These are phyloP conservation scores for Globisporangium viniferum DNA, from an alignment of 352 stramenopile species.

Conservation along the genomic window DNA sequence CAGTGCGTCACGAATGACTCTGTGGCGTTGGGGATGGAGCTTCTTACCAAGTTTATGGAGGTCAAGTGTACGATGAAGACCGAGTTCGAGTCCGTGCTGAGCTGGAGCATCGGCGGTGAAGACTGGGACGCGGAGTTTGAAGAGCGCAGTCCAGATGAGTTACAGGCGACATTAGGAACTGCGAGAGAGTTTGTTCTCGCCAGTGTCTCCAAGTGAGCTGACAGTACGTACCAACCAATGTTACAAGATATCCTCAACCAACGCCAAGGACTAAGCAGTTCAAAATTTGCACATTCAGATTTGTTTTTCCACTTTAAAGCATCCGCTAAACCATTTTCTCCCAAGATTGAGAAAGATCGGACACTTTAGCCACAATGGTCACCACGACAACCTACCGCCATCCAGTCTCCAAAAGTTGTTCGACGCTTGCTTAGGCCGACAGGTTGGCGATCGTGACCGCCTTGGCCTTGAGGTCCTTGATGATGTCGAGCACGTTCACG, in stretches of 20 bases:
- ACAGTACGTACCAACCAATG: background rate
- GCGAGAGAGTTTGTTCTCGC: constrained; percentile 9
- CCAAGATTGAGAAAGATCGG: background rate
- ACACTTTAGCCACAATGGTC: background rate
- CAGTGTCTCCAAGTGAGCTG: background rate
- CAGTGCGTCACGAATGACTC: constrained; percentile 9
- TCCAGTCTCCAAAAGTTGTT: no score
- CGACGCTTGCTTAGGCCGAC: background rate
- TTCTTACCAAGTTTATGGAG: background rate
- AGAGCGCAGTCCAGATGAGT: background rate
- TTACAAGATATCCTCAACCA: background rate
- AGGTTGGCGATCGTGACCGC: constrained; percentile 12
- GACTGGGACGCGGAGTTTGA: constrained; percentile 13
- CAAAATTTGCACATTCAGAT: constrained; percentile 2
- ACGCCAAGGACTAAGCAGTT: background rate
- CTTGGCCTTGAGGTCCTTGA: constrained; percentile 23
- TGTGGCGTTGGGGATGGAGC: background rate
- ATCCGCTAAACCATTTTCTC: background rate
- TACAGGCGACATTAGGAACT: constrained; percentile 7
- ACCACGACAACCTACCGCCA: background rate
- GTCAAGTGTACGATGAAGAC: background rate
- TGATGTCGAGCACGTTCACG: constrained; percentile 28
- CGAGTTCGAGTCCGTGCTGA: background rate
- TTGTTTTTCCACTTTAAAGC: background rate
- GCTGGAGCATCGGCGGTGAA: constrained; percentile 4